Percentiles rank a stretch among this genome's conserved stretches.
Evolutionary conservation across 116 monocot species (phyloP).

Genomic region (Dioscorea cayenensis): DNA sequence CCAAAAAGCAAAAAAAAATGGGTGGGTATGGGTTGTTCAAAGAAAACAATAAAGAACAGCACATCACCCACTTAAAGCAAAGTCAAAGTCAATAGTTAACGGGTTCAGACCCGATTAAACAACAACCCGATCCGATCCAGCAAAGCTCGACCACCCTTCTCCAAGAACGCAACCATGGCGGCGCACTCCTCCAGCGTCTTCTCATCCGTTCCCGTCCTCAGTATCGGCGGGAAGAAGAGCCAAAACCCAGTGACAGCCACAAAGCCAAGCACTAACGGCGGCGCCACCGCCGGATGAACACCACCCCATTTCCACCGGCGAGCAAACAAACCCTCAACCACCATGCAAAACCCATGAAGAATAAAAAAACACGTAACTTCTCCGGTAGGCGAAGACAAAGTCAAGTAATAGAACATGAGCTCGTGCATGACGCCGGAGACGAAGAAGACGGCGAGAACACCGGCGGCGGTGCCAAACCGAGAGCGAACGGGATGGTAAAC

Average conservation of each 20-base stretch:
- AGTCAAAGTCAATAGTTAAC: no score
- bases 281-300: constrained; percentile 15
- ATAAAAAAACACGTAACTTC: constrained; percentile 34
- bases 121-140: not conserved
- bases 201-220: constrained; percentile 23
- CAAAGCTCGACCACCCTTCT: not conserved
- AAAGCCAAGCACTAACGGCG: constrained; percentile 24
- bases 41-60: no score
- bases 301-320: constrained; percentile 2
- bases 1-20: no score
- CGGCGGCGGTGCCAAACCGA: constrained; percentile 12
- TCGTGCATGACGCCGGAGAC: constrained; percentile 59
- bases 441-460: constrained; percentile 28
- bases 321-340: constrained; percentile 12
- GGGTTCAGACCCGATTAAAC: not conserved
- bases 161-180: not conserved
- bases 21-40: no score
- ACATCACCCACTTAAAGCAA: no score
- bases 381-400: constrained; percentile 20
- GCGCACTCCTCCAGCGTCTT: constrained; percentile 20
- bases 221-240: constrained; percentile 30
- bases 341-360: constrained; percentile 26
- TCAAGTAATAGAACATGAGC: constrained; percentile 43
- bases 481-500: constrained; percentile 28
- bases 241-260: constrained; percentile 21